phyloP scores from a whole-genome alignment of 2,329 filamentous ascomycete genomes.

The Phialemoniopsis sp. region DNA sequence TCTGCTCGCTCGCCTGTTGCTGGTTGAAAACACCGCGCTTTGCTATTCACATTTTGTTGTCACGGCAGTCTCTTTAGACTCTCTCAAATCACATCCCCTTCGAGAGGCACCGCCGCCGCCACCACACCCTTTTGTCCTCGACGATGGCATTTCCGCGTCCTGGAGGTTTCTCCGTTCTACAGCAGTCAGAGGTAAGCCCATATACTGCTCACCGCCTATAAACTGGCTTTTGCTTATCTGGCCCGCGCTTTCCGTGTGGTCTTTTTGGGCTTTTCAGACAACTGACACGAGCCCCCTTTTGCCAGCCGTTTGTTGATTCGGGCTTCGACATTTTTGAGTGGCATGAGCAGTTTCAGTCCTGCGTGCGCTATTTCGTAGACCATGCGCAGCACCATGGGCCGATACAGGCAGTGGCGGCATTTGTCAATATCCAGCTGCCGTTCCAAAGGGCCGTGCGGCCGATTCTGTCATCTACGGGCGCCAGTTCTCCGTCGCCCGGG shows the following conservation, averaged over 20 bases:
- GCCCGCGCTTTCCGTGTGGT: too few relatives aligned
- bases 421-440: constrained; percentile 87
- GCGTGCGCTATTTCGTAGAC: constrained; percentile 86
- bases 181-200: constrained; percentile 25
- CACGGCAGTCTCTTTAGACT: too few relatives aligned
- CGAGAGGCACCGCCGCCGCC: too few relatives aligned
- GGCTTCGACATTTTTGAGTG: constrained; percentile 83
- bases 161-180: constrained; percentile 17
- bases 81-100: too few relatives aligned
- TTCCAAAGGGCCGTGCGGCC: constrained; percentile 63
- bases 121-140: neutral
- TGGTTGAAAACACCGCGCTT: too few relatives aligned
- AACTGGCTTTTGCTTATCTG: neutral
- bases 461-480: constrained; percentile 31
- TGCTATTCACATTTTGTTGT: too few relatives aligned
- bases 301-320: constrained; percentile 39
- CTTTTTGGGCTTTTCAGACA: neutral
- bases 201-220: too few relatives aligned
- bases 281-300: neutral
- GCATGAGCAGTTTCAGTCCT: constrained; percentile 88
- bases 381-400: constrained; percentile 78
- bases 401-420: constrained; percentile 84
- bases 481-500: constrained; percentile 26
- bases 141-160: constrained; percentile 22
- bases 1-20: too few relatives aligned